Evolutionary conservation across 495 filamentous ascomycete species (phyloP).

Genomic region (Neurospora sp.): DNA sequence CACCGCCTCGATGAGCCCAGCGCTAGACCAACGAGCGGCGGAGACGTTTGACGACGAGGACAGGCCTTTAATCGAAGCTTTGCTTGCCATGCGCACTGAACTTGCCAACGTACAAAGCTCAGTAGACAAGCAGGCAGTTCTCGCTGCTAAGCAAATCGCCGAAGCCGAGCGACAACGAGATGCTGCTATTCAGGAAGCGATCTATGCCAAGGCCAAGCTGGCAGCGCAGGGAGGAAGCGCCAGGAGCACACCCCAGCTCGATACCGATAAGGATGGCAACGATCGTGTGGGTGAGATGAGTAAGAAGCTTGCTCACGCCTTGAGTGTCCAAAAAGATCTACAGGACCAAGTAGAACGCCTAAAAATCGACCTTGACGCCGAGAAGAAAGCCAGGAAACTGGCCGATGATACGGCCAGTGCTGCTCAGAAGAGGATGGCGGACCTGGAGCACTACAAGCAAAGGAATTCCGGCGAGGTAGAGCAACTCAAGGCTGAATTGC

Average conservation of each 20-base stretch:
- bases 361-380: constrained; percentile 61
- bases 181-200: constrained; percentile 80
- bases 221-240: constrained; percentile 70
- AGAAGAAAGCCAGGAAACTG: constrained; percentile 66
- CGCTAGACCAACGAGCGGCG: constrained; percentile 61
- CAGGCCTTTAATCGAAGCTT: constrained; percentile 81
- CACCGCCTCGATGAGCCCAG: constrained; percentile 58
- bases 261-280: constrained; percentile 49
- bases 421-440: constrained; percentile 69
- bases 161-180: constrained; percentile 91
- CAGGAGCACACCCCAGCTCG: constrained; percentile 59
- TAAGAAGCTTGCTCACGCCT: constrained; percentile 68
- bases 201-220: constrained; percentile 87
- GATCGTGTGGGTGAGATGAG: constrained; percentile 71
- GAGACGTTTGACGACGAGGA: constrained; percentile 85
- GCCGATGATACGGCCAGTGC: constrained; percentile 83
- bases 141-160: constrained; percentile 80
- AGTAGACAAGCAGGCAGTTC: constrained; percentile 72
- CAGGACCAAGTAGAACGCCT: constrained; percentile 58
- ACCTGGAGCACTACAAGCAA: constrained; percentile 73
- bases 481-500: constrained; percentile 71
- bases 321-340: constrained; percentile 69
- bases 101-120: constrained; percentile 75
- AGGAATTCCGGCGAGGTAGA: constrained; percentile 74
- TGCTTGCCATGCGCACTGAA: constrained; percentile 81